A percentile compares a stretch with the other conserved stretches of the same genome.
phyloP scores from a whole-genome alignment of 2,329 filamentous ascomycete species.

The Aspergillus sp. region DNA sequence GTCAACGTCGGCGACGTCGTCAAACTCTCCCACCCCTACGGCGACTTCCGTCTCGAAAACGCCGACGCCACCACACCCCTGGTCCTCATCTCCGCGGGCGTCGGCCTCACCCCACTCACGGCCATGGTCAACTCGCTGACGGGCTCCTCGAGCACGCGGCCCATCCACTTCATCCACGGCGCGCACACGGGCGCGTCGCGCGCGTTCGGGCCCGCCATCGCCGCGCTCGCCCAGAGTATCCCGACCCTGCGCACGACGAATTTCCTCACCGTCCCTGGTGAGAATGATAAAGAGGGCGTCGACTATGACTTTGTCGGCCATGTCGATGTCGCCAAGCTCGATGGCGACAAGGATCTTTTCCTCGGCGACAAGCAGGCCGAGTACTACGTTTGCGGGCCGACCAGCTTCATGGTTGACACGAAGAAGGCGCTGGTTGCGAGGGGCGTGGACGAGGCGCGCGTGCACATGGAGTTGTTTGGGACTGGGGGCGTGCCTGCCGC shows the following conservation, averaged over 20 bases:
- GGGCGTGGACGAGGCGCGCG: constrained; percentile 62
- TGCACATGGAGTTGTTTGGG: constrained; percentile 72
- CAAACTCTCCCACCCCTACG: constrained; percentile 68
- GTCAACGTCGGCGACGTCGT: constrained; percentile 66
- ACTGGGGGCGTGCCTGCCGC: constrained; percentile 51
- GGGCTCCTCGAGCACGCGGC: constrained; percentile 45
- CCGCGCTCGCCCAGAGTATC: constrained; percentile 47
- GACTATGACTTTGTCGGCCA: constrained; percentile 66
- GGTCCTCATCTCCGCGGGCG: constrained; percentile 66
- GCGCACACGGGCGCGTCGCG: constrained; percentile 52
- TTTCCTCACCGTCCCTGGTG: constrained; percentile 60
- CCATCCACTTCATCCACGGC: constrained; percentile 65
- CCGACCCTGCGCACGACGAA: constrained; percentile 58
- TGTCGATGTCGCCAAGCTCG: constrained; percentile 62
- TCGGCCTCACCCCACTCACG: constrained; percentile 64
- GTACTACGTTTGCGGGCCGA: constrained; percentile 76
- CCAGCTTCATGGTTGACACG: constrained; percentile 69
- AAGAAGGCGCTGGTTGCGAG: constrained; percentile 56
- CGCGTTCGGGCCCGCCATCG: constrained; percentile 61
- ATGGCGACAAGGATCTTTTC: constrained; percentile 59
- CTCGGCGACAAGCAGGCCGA: constrained; percentile 59
- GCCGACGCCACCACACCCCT: constrained; percentile 52
- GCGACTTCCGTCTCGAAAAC: constrained; percentile 61
- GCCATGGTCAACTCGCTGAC: constrained; percentile 63
- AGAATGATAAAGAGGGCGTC: constrained; percentile 54